Evolutionary conservation across 495 filamentous ascomycete genomes (phyloP).

Genomic region (Trichoderma virens): DNA sequence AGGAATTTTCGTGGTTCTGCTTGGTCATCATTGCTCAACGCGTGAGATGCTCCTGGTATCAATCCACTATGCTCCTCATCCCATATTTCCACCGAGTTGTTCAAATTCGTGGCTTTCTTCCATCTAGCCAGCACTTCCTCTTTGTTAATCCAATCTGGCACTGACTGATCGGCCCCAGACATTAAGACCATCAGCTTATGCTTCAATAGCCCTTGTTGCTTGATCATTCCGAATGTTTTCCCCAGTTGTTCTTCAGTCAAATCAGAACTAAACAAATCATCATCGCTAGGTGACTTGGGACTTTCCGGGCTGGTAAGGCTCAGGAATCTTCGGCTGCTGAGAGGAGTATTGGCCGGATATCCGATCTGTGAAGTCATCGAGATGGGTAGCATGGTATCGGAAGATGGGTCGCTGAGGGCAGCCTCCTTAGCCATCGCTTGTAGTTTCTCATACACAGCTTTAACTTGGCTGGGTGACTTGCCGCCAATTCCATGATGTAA

Average conservation of each 20-base stretch:
- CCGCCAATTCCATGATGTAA: slow-evolving; percentile 21
- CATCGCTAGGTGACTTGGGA: slow-evolving; percentile 44
- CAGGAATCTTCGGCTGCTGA: slow-evolving; percentile 54
- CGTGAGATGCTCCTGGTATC: slow-evolving; percentile 40
- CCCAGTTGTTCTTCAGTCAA: slow-evolving; percentile 46
- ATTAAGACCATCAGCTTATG: slow-evolving; percentile 38
- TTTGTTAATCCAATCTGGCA: slow-evolving; percentile 56
- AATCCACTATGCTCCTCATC: slow-evolving; percentile 30
- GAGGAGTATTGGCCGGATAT: slow-evolving; percentile 28
- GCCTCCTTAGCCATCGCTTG: slow-evolving; percentile 39
- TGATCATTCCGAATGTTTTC: slow-evolving; percentile 56
- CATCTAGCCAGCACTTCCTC: slow-evolving; percentile 50
- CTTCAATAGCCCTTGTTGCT: slow-evolving; percentile 37
- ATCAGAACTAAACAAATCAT: slow-evolving; percentile 75
- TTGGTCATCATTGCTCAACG: slow-evolving; percentile 39
- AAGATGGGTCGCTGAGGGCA: slow-evolving; percentile 34
- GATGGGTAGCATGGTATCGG: slow-evolving; percentile 49
- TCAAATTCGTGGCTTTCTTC: slow-evolving; percentile 20
- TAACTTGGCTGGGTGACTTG: slow-evolving; percentile 13
- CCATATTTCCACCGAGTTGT: slow-evolving; percentile 22
- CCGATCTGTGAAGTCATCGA: slow-evolving; percentile 39
- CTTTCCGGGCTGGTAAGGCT: slow-evolving; percentile 51
- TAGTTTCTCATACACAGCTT: slow-evolving; percentile 39
- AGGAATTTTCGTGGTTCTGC: slow-evolving; percentile 33
- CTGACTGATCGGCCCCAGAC: slow-evolving; percentile 56